Evolutionary conservation across 768 basidiomycete genomes (phyloP).

Genomic region (Lactifluus volemus): DNA sequence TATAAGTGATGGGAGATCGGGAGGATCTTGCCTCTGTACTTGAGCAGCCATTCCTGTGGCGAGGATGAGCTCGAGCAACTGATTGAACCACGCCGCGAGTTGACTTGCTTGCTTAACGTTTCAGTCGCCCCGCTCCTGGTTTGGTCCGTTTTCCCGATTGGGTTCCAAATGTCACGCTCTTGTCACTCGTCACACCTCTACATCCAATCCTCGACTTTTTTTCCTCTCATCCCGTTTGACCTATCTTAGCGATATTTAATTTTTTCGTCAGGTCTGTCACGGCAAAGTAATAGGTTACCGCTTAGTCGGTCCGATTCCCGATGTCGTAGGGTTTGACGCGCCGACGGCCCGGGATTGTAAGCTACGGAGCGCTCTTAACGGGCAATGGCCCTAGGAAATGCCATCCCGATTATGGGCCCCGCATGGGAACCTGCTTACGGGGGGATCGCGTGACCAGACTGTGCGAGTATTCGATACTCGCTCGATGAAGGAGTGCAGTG

Average conservation of each 20-base stretch:
- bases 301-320: slow-evolving; percentile 3
- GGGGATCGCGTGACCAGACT: slow-evolving; percentile 90
- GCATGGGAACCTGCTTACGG: slow-evolving; percentile 91
- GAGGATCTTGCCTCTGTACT: slow-evolving; percentile 20
- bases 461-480: slow-evolving; percentile 96
- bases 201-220: background rate
- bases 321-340: background rate
- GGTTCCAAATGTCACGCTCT: slow-evolving; percentile 4
- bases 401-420: slow-evolving; percentile 59
- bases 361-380: background rate
- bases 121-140: slow-evolving; percentile 14
- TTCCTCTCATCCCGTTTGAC: slow-evolving; percentile 18
- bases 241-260: slow-evolving; percentile 53
- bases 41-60: slow-evolving; percentile 20
- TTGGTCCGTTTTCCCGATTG: slow-evolving; percentile 15
- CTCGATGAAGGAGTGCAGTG: slow-evolving; percentile 97
- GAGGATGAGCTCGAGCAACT: slow-evolving; percentile 11
- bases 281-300: background rate
- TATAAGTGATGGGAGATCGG: slow-evolving; percentile 16
- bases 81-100: slow-evolving; percentile 19
- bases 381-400: too few species aligned
- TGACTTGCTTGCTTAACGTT: slow-evolving; percentile 16
- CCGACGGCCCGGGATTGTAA: background rate
- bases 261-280: slow-evolving; percentile 20
- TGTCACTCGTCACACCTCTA: slow-evolving; percentile 23